Base-by-base conservation (phyloP, 495 filamentous ascomycete species). In the Talaromyces borbonicus region DNA sequence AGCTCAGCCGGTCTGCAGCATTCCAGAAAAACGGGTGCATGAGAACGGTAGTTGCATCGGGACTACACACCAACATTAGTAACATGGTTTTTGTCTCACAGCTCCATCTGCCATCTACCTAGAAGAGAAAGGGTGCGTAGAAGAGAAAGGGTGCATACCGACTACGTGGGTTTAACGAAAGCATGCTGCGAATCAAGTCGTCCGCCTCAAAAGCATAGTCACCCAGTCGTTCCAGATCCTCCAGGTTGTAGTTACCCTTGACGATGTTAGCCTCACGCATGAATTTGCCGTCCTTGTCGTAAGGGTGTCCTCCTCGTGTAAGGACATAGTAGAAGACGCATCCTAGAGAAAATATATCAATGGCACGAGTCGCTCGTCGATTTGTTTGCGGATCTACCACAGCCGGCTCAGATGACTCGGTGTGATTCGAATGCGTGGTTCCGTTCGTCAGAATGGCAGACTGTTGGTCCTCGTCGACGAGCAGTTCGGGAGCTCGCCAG, bases 231-330 rank as follows among this genome's bases (percentile, higher is more conserved):
- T 81, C 75, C 16, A 98, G 68, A 18, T 73, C 75, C 45, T 78
- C 69, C 43, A 97, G 74, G 55, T 84, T 80, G 56, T 80, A 85
- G 15, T 80, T 73, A 37, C 86, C 84, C 55, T 90, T 90, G 43
- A 94, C 85, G 50, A 97, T 96, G 62, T 97, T 97, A 52, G 90
- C 83, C 63, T 98, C 92, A 20, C 92, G 81, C 77, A 94, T 92
- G 64, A 86, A 96, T 37, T 87, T 81, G 53, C 90, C 87, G 42
- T 86, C 83, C 55, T 87, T 89, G 57, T 95, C 92, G 57, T 90
- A 98, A 1, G 93, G 92, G 65, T 98, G 92, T n/a, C 70, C 71
- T 30, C 92, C 92, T 46, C 83, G 77, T 2, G 93, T 94, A 27
- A 97, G 74, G 43, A 97, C 88, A 54, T 95, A 98, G 63, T 87